These are phyloP conservation scores for Bocquillonia castaneifolia DNA, from an alignment of 441 rosid species.

Conservation along the genomic window DNA sequence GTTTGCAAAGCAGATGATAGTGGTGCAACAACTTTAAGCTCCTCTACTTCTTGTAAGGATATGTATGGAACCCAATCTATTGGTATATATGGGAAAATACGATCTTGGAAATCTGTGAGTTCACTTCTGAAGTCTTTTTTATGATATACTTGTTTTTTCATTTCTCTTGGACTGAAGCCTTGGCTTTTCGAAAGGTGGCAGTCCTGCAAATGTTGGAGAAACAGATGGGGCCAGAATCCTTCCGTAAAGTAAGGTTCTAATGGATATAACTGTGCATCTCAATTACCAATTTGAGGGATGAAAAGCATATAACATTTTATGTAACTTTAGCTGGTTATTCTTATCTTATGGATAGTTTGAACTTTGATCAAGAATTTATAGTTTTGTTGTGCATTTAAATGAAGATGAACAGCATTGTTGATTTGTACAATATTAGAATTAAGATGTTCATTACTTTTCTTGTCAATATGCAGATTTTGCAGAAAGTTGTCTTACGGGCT, in stretches of 20 bases:
- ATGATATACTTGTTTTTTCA: not conserved
- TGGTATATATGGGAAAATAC: conserved; percentile 84
- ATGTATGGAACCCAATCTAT: conserved; percentile 78
- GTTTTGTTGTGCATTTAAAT: not conserved
- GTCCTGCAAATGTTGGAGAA: conserved; percentile 97
- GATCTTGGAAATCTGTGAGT: conserved; percentile 97
- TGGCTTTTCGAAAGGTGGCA: conserved; percentile 58
- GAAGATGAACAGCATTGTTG: not conserved
- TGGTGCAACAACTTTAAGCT: conserved; percentile 80
- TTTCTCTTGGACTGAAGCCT: conserved; percentile 18
- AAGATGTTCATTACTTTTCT: not conserved
- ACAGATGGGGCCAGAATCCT: conserved; percentile 98
- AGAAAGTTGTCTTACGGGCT: conserved; percentile 79
- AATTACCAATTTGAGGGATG: not conserved
- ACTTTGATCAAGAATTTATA: not conserved
- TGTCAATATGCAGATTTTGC: conserved; percentile 63
- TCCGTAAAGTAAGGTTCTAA: conserved; percentile 65
- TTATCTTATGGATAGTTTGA: not conserved
- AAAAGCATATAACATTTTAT: not conserved
- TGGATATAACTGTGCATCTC: conserved; percentile 16
- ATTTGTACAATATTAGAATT: conserved; percentile 5
- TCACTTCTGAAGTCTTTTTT: conserved; percentile 17
- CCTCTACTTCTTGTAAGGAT: conserved; percentile 84
- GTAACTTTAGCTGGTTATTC: not conserved
- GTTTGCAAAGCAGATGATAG: conserved; percentile 95